These are phyloP conservation scores for Colletotrichum australisinense DNA, from an alignment of 2,329 filamentous ascomycete species.

Conservation along the genomic window DNA sequence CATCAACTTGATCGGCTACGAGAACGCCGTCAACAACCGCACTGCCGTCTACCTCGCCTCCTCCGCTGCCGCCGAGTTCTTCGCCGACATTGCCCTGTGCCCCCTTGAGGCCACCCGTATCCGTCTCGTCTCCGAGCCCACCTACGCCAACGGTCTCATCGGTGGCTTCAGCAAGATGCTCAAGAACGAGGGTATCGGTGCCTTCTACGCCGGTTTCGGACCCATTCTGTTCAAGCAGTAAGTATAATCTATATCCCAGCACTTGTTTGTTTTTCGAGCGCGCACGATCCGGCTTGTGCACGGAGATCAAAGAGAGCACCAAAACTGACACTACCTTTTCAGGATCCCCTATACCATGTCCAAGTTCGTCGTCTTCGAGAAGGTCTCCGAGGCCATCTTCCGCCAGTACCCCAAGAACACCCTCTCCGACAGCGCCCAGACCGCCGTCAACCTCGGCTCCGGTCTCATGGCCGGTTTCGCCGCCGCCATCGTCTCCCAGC, in stretches of 20 bases:
- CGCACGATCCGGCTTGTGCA: not conserved
- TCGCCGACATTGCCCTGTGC: slow-evolving; percentile 86
- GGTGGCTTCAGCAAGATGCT: slow-evolving; percentile 86
- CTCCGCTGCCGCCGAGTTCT: slow-evolving; percentile 73
- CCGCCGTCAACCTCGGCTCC: slow-evolving; percentile 79
- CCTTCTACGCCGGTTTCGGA: slow-evolving; percentile 93
- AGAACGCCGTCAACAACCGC: slow-evolving; percentile 82
- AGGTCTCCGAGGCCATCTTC: slow-evolving; percentile 83
- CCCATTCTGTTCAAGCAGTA: slow-evolving; percentile 86
- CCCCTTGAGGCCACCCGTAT: slow-evolving; percentile 94
- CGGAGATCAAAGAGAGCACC: not conserved
- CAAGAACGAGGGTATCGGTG: slow-evolving; percentile 83
- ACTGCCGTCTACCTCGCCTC: slow-evolving; percentile 84
- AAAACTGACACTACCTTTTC: slow-evolving; percentile 11
- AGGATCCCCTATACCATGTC: slow-evolving; percentile 94
- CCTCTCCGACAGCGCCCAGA: slow-evolving; percentile 77
- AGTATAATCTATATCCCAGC: too few species aligned
- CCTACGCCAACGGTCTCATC: slow-evolving; percentile 83
- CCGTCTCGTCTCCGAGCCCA: slow-evolving; percentile 89
- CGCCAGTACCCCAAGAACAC: slow-evolving; percentile 75
- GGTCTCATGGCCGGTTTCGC: slow-evolving; percentile 76
- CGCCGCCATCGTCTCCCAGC: slow-evolving; percentile 87
- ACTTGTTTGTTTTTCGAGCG: too few species aligned
- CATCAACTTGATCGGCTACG: slow-evolving; percentile 83
- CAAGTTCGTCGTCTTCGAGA: slow-evolving; percentile 96